phyloP scores from a whole-genome alignment of 495 filamentous ascomycete genomes.

The Cryomyces minteri region DNA sequence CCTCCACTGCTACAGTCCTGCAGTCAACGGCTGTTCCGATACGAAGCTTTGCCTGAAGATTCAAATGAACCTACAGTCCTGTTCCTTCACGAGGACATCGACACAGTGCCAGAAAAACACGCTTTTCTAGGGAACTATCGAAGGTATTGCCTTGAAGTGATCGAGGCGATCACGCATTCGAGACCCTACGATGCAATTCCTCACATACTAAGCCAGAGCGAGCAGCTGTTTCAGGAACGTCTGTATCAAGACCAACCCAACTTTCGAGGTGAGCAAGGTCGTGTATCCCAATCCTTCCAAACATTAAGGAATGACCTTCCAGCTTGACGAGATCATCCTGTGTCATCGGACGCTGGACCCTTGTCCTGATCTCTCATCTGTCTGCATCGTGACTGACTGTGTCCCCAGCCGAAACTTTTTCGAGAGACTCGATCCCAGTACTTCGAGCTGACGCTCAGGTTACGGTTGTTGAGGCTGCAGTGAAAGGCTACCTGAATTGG shows the following conservation, averaged over 20 bases:
- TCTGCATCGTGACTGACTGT: conserved; percentile 14
- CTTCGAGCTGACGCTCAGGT: conserved; percentile 78
- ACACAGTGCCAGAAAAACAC: conserved; percentile 85
- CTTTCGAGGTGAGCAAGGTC: conserved; percentile 36
- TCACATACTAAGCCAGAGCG: conserved; percentile 60
- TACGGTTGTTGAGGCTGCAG: conserved; percentile 72
- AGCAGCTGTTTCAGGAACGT: conserved; percentile 46
- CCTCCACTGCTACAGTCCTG: conserved; percentile 62
- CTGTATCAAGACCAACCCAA: conserved; percentile 53
- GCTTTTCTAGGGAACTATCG: conserved; percentile 96
- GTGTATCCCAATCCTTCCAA: too few relatives aligned
- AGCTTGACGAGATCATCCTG: too few relatives aligned
- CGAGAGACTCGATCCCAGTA: conserved; percentile 57
- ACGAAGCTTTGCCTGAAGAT: conserved; percentile 67
- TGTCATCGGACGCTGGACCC: conserved; percentile 6
- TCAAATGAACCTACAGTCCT: conserved; percentile 60
- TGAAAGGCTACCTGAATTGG: conserved; percentile 85
- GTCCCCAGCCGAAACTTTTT: conserved; percentile 45
- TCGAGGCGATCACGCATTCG: conserved; percentile 65
- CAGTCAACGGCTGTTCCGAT: conserved; percentile 58
- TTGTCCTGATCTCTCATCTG: conserved; percentile 2
- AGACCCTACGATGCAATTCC: conserved; percentile 69
- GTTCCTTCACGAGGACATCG: conserved; percentile 80
- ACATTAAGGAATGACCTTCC: too few relatives aligned
- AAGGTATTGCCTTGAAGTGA: conserved; percentile 67